Evolutionary conservation across 176 grass and related monocot genomes (phyloP), one percentile per base, ranked within the genome.

Genomic region (Phoenix dactylifera): DNA sequence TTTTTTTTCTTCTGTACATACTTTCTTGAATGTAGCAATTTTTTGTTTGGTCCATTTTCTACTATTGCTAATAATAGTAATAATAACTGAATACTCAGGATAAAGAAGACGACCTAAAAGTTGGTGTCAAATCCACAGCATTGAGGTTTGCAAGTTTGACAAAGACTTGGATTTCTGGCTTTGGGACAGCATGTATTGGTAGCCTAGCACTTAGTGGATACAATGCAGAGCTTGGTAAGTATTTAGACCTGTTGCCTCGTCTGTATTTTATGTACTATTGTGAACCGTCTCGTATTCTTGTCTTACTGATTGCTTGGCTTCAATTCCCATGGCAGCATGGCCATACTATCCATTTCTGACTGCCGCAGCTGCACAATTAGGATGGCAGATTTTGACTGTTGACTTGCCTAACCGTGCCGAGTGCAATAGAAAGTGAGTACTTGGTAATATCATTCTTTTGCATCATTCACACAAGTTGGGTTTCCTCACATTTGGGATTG

Each of bases 61-160:
- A 30, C 35, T 44, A 14, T 9, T 44, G 35, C 35, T 44, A 44
- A 12, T 10, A 44, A 44, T 44, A 12, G 35, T 39, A 44, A 44
- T 44, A 44, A 44, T 44, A 44, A 44, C 32, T 35, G 32, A 14
- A 44, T 44, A 44, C 4, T 30, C 17, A 95, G 91, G 91, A 95
- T 69, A 95, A 95, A 76, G 83, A 95, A 70, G 90, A 95, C 61
- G 86, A 95, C 58, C 39, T 87, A 1, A 95, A 79, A 72, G 75
- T 90, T 30, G 91, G 91, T 54, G 86, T 96, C 15, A 87, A 87
- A 75, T 90, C 86, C n/a, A 96, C 86, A 26, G 91, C 91, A 35
- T 71, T 96, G 64, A 90, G 83, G 55, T 90, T 90, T 72, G 83
- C 77, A 70, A 77, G 77, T 84, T 73, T 64, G 10, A 96, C 91